Evolutionary conservation across 441 rosid genomes (phyloP).

Genomic region (Dalechampia spathulata): DNA sequence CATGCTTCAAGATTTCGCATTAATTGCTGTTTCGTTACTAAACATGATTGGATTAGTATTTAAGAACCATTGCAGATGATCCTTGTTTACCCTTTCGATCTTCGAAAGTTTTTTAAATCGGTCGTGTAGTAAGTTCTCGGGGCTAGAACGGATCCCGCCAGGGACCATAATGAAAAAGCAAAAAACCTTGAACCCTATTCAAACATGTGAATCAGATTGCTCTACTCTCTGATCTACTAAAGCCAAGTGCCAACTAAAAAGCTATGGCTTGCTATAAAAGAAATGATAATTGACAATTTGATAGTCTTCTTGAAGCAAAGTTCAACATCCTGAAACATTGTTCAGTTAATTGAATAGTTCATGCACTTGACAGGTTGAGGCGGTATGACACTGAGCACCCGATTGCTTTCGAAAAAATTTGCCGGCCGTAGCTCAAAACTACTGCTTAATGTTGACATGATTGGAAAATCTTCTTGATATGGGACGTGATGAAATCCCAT

Average conservation of each 20-base stretch:
- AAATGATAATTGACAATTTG: neutral
- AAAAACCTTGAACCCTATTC: no score
- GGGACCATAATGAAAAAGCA: no score
- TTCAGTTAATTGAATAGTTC: conserved; percentile 3
- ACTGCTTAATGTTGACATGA: conserved; percentile 31
- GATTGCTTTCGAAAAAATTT: conserved; percentile 39
- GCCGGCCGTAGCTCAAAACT: conserved; percentile 36
- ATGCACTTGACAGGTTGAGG: conserved; percentile 5
- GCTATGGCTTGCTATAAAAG: neutral
- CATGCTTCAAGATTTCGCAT: conserved; percentile 7
- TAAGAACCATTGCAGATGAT: no score
- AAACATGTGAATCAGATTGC: no score
- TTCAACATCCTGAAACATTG: neutral
- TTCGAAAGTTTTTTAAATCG: no score
- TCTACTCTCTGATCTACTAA: neutral
- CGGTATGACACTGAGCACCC: conserved; percentile 18
- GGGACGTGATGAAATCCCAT: conserved; percentile 39
- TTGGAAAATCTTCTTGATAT: no score
- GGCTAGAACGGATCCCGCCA: no score
- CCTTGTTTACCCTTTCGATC: no score
- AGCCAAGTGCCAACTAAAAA: neutral
- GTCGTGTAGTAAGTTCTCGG: no score
- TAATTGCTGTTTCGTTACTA: neutral
- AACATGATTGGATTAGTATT: neutral
- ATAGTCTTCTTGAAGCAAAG: conserved; percentile 12